Evolutionary conservation across 2,329 filamentous ascomycete species (phyloP).

Genomic region (Cladosporium sp.): DNA sequence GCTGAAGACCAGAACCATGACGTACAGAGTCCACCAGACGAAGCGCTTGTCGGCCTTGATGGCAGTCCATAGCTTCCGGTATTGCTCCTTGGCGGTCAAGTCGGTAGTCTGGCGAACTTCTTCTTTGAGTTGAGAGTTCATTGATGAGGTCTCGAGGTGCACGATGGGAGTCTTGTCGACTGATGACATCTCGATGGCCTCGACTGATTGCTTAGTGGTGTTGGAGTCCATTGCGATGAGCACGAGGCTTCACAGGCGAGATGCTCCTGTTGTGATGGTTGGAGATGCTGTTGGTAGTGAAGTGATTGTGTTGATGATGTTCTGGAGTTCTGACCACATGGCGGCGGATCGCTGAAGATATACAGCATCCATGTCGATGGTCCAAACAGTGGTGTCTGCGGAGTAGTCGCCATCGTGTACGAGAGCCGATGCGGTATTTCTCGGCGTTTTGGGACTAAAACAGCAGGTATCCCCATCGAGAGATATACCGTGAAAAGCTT

Average conservation of each 20-base stretch:
- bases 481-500: neutral
- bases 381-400: neutral
- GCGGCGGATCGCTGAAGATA: constrained; percentile 16
- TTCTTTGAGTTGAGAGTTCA: constrained; percentile 18
- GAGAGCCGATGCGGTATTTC: neutral
- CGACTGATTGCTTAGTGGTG: constrained; percentile 14
- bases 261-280: neutral
- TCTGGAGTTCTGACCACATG: constrained; percentile 16
- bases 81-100: constrained; percentile 29
- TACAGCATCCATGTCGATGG: constrained; percentile 8
- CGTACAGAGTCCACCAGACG: constrained; percentile 28
- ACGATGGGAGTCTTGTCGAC: constrained; percentile 23
- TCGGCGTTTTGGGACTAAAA: neutral
- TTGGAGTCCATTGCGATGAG: constrained; percentile 20
- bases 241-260: constrained; percentile 15
- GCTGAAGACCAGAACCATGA: constrained; percentile 37
- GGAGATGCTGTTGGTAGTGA: neutral
- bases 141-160: constrained; percentile 19
- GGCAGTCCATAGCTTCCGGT: constrained; percentile 28
- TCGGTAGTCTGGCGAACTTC: constrained; percentile 23
- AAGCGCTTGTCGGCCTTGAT: constrained; percentile 31
- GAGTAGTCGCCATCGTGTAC: constrained; percentile 2
- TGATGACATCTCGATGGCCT: constrained; percentile 16
- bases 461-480: constrained; percentile 12
- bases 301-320: constrained; percentile 3